Base-by-base conservation (phyloP, 1,139 yeast species). In the Hyphopichia khmerensis region DNA sequence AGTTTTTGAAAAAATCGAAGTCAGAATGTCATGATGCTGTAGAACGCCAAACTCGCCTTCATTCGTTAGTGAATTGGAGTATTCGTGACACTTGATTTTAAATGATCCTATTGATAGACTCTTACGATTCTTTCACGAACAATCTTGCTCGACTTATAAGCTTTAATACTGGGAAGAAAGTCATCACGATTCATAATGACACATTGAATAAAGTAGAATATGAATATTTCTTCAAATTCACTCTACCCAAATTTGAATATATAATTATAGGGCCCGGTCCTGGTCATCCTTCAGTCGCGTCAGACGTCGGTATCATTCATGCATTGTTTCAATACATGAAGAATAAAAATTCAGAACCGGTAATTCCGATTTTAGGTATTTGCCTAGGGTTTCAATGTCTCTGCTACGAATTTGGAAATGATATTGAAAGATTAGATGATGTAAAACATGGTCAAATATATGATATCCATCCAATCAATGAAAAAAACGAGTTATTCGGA, bases 201-300 rank as follows among this genome's bases (percentile, higher is more conserved):
- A 67, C 88, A 0, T 71, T 84, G 44, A 36, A 48, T 5, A 60
- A 66, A 8, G 48, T 50, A 2, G 65, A 66, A 34, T 72, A 72
- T 48, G 60, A 61, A 11, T 38, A 62, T 1, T 65, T 75, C 11
- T 68, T 72, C 10, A 53, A 73, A 8, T 59, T 67, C 1, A 60
- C 73, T 44, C 49, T 77, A 15, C 60, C 64, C 2, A 58, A 69
- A n/a, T 84, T 89, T 52, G 88, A 86, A 44, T 90, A 89, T 38
- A 74, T 95, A 4, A 82, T 93, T 0, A 75, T 93, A 13, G 99
- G 99, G 0, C 99, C 99, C 0, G 99, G 99, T 0, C 99, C 99
- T 0, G 99, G 99, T 0, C 82, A 87, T 52, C 99, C 99, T 0
- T 65, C 67, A 2, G 75, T 68, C 35, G 59, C 72, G 0, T 48